Evolutionary conservation across 2,329 filamentous ascomycete species (phyloP), one percentile per base, ranked within the genome.

Genomic region (Plenodomus lindquistii): DNA sequence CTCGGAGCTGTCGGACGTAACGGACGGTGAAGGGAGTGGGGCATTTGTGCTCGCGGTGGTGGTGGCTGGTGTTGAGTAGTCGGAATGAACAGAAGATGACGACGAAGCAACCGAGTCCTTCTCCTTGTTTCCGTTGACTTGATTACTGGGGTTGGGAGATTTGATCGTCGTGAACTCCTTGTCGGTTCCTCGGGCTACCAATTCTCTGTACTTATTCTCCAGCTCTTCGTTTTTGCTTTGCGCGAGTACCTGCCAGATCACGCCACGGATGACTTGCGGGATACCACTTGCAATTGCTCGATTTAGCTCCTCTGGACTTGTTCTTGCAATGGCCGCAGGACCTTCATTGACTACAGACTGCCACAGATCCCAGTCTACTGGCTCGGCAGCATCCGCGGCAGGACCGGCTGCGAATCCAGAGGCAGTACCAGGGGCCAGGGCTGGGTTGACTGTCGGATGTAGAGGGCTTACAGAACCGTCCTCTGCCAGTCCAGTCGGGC

Each of bases 361-460:
- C 94, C 94, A 99, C 34, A 99, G 77, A 72, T 99, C 94, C 94
- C 94, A 99, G 68, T 99, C 91, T n/a, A 99, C 94, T 19, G 89
- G 86, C 15, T 80, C 78, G 20, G 77, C 74, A 24, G 79, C 76
- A 63, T 92, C 89, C 13, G 85, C 84, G 2, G 89, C 86, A 8
- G 88, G 88, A 1, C 89, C 89, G 18, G 86, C 85, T 19, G 86
- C 86, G 36, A 92, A 84, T 5, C 93, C 92, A 10, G 90, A 86
- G 7, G 88, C 91, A 1, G 92, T 97, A 1, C 92, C 92, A 0
- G 92, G 92, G 1, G 91, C 86, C 37, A 97, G 77, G 47, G 81
- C 85, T 3, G 81, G 80, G 59, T 90, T 89, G 15, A 90, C 81
- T 2, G 80, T 84, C 0, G 82, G 76, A 7, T 87, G 85, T 46